These are phyloP conservation scores for Candida sp. DNA, from an alignment of 1,139 yeast species.

Conservation along the genomic window DNA sequence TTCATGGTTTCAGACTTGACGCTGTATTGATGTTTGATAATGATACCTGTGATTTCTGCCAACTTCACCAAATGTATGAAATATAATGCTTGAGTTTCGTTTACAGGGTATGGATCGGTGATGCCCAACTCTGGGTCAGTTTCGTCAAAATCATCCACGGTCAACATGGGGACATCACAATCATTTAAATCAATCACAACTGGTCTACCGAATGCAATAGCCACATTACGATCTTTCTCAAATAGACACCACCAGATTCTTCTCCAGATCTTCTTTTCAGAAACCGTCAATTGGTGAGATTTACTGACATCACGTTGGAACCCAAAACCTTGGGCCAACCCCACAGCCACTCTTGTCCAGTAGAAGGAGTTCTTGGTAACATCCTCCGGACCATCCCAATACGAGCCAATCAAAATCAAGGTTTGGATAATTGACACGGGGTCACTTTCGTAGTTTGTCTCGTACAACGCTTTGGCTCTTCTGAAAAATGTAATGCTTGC, in stretches of 20 bases:
- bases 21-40: slow-evolving; percentile 72
- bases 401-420: slow-evolving; percentile 65
- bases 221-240: slow-evolving; percentile 70
- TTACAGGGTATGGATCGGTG: slow-evolving; percentile 48
- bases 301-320: slow-evolving; percentile 60
- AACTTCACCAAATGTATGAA: slow-evolving; percentile 71
- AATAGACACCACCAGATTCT: slow-evolving; percentile 85
- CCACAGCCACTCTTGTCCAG: slow-evolving; percentile 78
- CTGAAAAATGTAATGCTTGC: slow-evolving; percentile 73
- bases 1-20: slow-evolving; percentile 66
- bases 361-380: slow-evolving; percentile 75
- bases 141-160: slow-evolving; percentile 65
- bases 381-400: slow-evolving; percentile 84
- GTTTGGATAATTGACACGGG: slow-evolving; percentile 71
- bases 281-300: slow-evolving; percentile 30
- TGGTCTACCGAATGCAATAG: slow-evolving; percentile 84
- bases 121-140: slow-evolving; percentile 44
- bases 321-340: slow-evolving; percentile 82
- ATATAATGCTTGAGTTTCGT: slow-evolving; percentile 54
- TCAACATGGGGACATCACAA: slow-evolving; percentile 79
- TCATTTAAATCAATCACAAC: slow-evolving; percentile 71
- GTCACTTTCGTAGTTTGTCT: slow-evolving; percentile 74
- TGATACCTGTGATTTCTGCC: slow-evolving; percentile 76
- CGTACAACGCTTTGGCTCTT: slow-evolving; percentile 79
- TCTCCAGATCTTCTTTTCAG: slow-evolving; percentile 65